A percentile compares a stretch with the other conserved stretches of the same genome.
These are phyloP conservation scores for Nicotiana undulata DNA, from an alignment of 257 asterid species.

Conservation along the genomic window DNA sequence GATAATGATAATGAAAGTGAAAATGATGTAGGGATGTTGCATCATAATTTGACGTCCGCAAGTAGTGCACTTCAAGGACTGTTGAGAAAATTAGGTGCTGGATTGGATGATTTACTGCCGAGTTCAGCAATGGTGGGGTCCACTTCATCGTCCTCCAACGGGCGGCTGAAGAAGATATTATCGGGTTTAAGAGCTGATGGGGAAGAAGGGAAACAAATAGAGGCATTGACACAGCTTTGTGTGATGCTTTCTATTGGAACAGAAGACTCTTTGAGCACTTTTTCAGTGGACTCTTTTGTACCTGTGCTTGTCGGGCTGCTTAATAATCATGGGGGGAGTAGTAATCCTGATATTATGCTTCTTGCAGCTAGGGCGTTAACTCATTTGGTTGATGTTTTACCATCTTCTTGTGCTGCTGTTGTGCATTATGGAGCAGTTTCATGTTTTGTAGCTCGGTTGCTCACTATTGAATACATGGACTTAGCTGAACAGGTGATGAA, in stretches of 20 bases:
- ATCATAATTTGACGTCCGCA: conserved; percentile 80
- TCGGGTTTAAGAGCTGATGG: conserved; percentile 94
- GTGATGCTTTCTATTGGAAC: conserved; percentile 92
- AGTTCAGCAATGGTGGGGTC: conserved; percentile 69
- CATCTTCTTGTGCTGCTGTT: conserved; percentile 87
- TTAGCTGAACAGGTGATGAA: conserved; percentile 92
- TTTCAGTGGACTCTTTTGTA: conserved; percentile 93
- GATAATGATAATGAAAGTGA: conserved; percentile 71
- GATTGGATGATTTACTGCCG: conserved; percentile 89
- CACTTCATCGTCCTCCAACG: conserved; percentile 57
- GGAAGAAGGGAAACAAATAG: conserved; percentile 95
- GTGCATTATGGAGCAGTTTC: conserved; percentile 97
- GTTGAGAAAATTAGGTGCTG: conserved; percentile 86
- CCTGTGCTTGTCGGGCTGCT: conserved; percentile 95
- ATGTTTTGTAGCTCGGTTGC: conserved; percentile 78
- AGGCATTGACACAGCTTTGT: conserved; percentile 89
- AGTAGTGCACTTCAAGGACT: conserved; percentile 93
- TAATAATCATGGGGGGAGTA: conserved; percentile 54
- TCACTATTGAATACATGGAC: conserved; percentile 96
- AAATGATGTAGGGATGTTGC: conserved; percentile 77
- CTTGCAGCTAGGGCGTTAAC: conserved; percentile 95
- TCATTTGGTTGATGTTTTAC: conserved; percentile 91
- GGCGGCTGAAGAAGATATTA: conserved; percentile 84
- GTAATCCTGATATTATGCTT: conserved; percentile 89
- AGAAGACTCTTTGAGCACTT: conserved; percentile 88